phyloP scores from a whole-genome alignment of 2,329 filamentous ascomycete genomes.

The Beauveria sp. region DNA sequence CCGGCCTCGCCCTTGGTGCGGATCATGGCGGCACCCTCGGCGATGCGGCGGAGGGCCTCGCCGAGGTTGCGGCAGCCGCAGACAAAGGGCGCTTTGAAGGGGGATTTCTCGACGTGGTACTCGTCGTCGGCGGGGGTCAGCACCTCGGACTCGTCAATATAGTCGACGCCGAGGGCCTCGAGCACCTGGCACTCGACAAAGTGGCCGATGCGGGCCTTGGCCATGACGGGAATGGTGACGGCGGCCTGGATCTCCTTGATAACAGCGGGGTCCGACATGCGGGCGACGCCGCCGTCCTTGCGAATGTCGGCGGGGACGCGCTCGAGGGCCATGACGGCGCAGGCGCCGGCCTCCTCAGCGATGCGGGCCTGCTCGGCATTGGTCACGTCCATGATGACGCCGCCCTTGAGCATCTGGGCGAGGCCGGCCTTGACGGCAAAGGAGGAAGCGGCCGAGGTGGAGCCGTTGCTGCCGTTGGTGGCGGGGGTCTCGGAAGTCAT shows the following conservation, averaged over 20 bases:
- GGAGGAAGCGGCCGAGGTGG: slow-evolving; percentile 37
- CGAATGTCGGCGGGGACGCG: slow-evolving; percentile 95
- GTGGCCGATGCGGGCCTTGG: slow-evolving; percentile 95
- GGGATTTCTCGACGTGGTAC: slow-evolving; percentile 85
- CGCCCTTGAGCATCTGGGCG: slow-evolving; percentile 97
- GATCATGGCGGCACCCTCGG: slow-evolving; percentile 96
- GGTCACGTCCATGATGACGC: slow-evolving; percentile 99
- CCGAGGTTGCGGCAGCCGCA: slow-evolving; percentile 93
- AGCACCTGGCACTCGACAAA: slow-evolving; percentile 98
- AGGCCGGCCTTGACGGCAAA: slow-evolving; percentile 93
- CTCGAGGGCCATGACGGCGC: slow-evolving; percentile 97
- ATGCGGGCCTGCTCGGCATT: slow-evolving; percentile 91
- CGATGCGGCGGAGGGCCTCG: slow-evolving; percentile 83
- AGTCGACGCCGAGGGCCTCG: slow-evolving; percentile 89
- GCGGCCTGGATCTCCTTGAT: slow-evolving; percentile 93
- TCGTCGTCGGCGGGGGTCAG: slow-evolving; percentile 87
- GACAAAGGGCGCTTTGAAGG: slow-evolving; percentile 81
- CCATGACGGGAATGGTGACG: slow-evolving; percentile 98
- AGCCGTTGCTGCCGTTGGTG: slow-evolving; percentile 16
- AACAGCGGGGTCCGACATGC: slow-evolving; percentile 93
- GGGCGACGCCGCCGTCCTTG: slow-evolving; percentile 81
- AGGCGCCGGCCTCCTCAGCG: slow-evolving; percentile 92
- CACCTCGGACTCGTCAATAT: slow-evolving; percentile 97
- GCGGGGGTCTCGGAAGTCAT: slow-evolving; percentile 28
- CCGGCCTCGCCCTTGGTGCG: slow-evolving; percentile 97